Evolutionary conservation across 2,329 filamentous ascomycete species (phyloP).

Genomic region (Fusarium zealandicum): DNA sequence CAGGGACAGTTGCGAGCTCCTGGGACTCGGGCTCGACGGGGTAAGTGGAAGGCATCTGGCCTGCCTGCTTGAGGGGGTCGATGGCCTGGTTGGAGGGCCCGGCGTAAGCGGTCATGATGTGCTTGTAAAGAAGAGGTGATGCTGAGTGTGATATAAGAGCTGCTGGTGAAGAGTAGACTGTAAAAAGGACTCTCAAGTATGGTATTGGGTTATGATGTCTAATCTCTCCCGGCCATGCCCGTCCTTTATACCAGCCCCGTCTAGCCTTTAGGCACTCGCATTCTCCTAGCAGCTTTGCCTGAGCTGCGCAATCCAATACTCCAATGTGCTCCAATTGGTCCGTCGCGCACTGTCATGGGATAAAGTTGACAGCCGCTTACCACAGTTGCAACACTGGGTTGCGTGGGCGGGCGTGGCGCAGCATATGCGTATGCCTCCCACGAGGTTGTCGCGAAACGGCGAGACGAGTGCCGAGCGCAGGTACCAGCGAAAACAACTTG

Average conservation of each 20-base stretch:
- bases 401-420: conserved; percentile 29
- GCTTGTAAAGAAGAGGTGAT: background rate
- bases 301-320: conserved; percentile 21
- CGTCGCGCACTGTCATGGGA: background rate
- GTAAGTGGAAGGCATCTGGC: too few relatives aligned
- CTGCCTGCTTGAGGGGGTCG: conserved; percentile 35
- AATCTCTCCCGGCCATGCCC: background rate
- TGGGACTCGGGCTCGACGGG: too few relatives aligned
- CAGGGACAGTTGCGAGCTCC: too few relatives aligned
- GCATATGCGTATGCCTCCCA: background rate
- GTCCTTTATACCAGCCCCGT: conserved; percentile 23
- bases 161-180: background rate
- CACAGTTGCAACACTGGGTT: background rate
- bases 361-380: background rate
- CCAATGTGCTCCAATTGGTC: background rate
- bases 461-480: background rate
- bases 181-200: background rate
- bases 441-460: too few relatives aligned
- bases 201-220: conserved; percentile 3
- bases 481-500: too few relatives aligned
- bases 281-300: conserved; percentile 9
- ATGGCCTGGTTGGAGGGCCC: conserved; percentile 25
- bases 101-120: conserved; percentile 27
- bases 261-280: conserved; percentile 9
- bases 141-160: background rate